Base-by-base conservation (phyloP, 2,329 filamentous ascomycete species). In the Colletotrichum orchidophilum region DNA sequence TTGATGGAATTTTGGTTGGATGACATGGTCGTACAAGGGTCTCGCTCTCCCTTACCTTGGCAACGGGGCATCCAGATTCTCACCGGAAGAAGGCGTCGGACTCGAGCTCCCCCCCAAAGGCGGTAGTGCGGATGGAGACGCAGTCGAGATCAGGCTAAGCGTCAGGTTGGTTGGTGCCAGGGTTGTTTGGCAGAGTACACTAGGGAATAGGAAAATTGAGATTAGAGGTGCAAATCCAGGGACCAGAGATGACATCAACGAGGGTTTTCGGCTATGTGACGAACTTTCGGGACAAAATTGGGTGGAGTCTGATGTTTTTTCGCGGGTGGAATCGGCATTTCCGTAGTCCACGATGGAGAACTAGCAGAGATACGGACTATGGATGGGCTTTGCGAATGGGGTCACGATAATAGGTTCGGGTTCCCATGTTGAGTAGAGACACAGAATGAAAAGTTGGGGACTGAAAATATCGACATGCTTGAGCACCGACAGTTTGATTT, bases 261-360 rank as follows among this genome's bases (percentile, higher is more conserved):
- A 71, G 68, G 68, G 68, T 71, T 71, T 67, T 71, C 68, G 68
- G 68, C 64, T 71, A 70, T 67, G 68, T 53, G 29, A 68, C 68
- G 58, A 71, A 42, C 29, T 59, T 42, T 70, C 67, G 67, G 67
- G 57, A 70, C 29, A 27, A 53, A 53, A 29, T 39, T 67, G 57
- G 64, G 68, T 71, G 68, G 68, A 68, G 64, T 35, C 53, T 49
- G 27, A 26, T 53, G 31, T 61, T 70, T 58, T 58, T 70, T 60
- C 29, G 63, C 68, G 68, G 68, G 68, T 68, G 68, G 42, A 71
- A 71, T 71, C 64, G 68, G 68, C 68, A 18, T 49, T 58, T 42
- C 18, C 26, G 24, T n/a, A 9, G 33, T 59, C 53, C 26, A 59
- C 64, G 68, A 68, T 53, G 42, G 62, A 21, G 21, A 53, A 18